These are phyloP conservation scores for Arabis hirsuta DNA, from an alignment of 345 rosid species.

Conservation along the genomic window DNA sequence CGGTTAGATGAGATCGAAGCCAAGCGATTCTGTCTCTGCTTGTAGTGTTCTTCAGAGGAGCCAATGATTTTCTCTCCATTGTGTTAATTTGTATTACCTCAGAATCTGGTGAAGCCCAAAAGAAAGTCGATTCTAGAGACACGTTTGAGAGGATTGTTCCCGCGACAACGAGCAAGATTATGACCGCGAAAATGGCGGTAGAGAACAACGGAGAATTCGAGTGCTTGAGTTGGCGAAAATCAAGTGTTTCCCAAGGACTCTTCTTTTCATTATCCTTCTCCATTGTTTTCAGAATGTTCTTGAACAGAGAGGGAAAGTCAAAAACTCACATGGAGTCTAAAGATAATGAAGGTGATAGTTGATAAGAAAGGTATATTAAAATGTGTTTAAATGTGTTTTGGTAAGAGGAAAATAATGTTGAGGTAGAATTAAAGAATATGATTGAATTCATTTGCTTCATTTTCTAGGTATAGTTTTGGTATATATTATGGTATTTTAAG, in stretches of 20 bases:
- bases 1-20: constrained; percentile 52
- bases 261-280: constrained; percentile 40
- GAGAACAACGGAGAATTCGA: constrained; percentile 42
- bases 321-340: constrained; percentile 14
- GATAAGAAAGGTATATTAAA: constrained; percentile 6
- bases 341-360: neutral
- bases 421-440: neutral
- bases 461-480: constrained; percentile 21
- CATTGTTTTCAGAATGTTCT: constrained; percentile 35
- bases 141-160: constrained; percentile 43
- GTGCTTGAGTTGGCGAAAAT: constrained; percentile 28
- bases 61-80: constrained; percentile 44
- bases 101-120: constrained; percentile 14
- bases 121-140: constrained; percentile 30
- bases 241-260: constrained; percentile 22
- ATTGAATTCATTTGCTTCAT: constrained; percentile 5
- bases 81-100: constrained; percentile 36
- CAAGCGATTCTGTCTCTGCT: constrained; percentile 54
- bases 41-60: constrained; percentile 53
- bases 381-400: constrained; percentile 26
- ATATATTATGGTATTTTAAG: constrained; percentile 23
- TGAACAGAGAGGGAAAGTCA: constrained; percentile 33
- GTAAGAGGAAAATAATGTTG: constrained; percentile 12
- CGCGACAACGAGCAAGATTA: constrained; percentile 48
- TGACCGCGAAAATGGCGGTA: constrained; percentile 40